A percentile compares a stretch with the other conserved stretches of the same genome.
phyloP scores from a whole-genome alignment of 2,329 filamentous ascomycete genomes.

The Monilinia aucupariae region DNA sequence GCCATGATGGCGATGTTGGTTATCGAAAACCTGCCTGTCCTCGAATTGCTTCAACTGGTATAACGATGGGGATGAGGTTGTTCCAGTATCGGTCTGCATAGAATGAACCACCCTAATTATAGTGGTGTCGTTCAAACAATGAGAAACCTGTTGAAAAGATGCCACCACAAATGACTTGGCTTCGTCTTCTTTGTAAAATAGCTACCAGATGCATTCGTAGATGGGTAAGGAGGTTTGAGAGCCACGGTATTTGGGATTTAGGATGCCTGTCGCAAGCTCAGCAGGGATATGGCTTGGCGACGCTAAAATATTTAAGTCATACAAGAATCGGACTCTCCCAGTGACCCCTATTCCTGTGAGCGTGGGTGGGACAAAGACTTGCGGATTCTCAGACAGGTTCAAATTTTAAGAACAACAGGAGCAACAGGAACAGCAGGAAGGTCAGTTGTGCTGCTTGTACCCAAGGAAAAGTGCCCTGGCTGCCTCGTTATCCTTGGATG shows the following conservation, averaged over 20 bases:
- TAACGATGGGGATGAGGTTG: constrained; percentile 23
- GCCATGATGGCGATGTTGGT: constrained; percentile 55
- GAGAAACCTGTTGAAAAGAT: constrained; percentile 16
- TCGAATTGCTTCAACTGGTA: constrained; percentile 25
- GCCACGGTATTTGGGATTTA: constrained; percentile 17
- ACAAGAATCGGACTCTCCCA: background rate
- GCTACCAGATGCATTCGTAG: constrained; percentile 15
- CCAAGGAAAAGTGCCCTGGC: too few relatives aligned
- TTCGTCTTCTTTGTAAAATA: constrained; percentile 13
- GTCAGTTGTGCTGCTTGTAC: background rate
- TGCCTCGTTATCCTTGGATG: too few relatives aligned
- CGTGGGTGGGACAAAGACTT: constrained; percentile 1
- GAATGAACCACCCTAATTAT: constrained; percentile 21
- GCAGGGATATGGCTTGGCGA: constrained; percentile 16
- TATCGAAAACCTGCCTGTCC: constrained; percentile 17
- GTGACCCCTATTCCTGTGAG: constrained; percentile 14
- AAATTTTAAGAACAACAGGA: background rate
- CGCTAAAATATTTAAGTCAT: constrained; percentile 16
- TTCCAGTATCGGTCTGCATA: constrained; percentile 27
- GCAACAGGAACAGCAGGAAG: background rate
- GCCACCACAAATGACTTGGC: constrained; percentile 18
- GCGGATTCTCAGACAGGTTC: background rate
- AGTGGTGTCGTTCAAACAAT: constrained; percentile 7
- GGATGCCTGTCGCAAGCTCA: constrained; percentile 17
- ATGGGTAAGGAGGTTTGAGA: constrained; percentile 16